Conservation (phyloP, 2,329 filamentous ascomycete genomes). For the Thielaviopsis musarum region DNA sequence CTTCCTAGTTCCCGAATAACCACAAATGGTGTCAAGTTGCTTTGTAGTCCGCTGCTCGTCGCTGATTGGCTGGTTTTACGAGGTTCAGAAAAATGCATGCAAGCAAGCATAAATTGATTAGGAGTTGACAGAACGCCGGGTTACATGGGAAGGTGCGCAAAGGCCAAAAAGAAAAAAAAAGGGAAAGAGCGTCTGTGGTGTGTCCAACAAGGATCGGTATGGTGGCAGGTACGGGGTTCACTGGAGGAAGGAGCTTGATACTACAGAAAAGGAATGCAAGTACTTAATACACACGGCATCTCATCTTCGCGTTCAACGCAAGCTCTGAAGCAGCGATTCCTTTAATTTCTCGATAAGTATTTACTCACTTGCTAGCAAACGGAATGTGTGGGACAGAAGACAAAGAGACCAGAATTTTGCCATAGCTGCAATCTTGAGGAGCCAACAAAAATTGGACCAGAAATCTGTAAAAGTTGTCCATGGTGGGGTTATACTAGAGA, state of each 20-base stretch:
- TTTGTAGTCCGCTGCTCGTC: neutral
- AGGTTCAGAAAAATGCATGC: neutral
- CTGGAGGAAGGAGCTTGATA: neutral
- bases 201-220: neutral
- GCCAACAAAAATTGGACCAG: too few species aligned
- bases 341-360: too few species aligned
- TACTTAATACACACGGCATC: neutral
- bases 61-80: neutral
- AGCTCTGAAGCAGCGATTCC: too few species aligned
- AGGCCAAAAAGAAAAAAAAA: neutral
- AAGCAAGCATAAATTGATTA: neutral
- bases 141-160: neutral
- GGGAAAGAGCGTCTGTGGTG: neutral
- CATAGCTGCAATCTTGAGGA: too few species aligned
- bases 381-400: too few species aligned
- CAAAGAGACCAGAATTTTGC: too few species aligned
- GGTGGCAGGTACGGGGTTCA: neutral
- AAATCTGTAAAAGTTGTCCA: too few species aligned
- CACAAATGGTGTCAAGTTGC: neutral
- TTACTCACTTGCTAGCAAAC: too few species aligned
- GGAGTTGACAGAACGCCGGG: neutral
- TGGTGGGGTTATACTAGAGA: too few species aligned
- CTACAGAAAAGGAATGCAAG: neutral
- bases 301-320: too few species aligned
- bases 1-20: neutral